phyloP scores from a whole-genome alignment of 2,329 filamentous ascomycete genomes.

The Neoascochyta sp. region DNA sequence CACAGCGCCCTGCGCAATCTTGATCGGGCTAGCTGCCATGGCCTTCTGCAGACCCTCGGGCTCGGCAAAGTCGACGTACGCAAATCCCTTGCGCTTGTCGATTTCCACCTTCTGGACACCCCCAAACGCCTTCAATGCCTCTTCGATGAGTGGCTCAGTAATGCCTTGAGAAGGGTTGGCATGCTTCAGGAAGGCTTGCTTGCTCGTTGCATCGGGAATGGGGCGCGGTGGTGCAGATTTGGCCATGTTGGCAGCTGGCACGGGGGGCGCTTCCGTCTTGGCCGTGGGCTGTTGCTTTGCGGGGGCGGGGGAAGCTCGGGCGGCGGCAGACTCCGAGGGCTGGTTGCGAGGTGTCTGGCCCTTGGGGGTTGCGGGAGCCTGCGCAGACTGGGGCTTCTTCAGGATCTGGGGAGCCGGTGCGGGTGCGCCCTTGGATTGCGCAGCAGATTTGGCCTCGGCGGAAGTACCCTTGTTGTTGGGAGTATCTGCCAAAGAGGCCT shows the following conservation, averaged over 20 bases:
- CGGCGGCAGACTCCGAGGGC: conserved; percentile 28
- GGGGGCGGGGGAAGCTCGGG: conserved; percentile 15
- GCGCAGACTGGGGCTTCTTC: conserved; percentile 37
- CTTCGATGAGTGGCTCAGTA: conserved; percentile 73
- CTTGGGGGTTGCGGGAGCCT: conserved; percentile 25
- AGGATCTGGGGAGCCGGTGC: conserved; percentile 35
- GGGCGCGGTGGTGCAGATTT: conserved; percentile 14
- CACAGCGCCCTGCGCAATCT: conserved; percentile 79
- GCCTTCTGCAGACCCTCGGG: conserved; percentile 71
- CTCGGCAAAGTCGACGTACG: conserved; percentile 83
- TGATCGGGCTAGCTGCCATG: conserved; percentile 73
- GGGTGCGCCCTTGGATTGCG: conserved; percentile 19
- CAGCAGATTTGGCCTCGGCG: conserved; percentile 24
- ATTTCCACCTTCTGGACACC: conserved; percentile 78
- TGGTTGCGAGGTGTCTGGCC: conserved; percentile 28
- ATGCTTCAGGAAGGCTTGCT: conserved; percentile 56
- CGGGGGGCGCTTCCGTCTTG: conserved; percentile 13
- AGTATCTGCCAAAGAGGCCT: conserved; percentile 35
- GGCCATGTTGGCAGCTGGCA: conserved; percentile 9
- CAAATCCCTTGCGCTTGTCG: conserved; percentile 91
- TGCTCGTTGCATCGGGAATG: conserved; percentile 34
- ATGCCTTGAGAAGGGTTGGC: conserved; percentile 85
- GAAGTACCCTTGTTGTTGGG: conserved; percentile 22
- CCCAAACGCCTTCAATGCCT: conserved; percentile 71
- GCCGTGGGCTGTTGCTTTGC: conserved; percentile 14